A percentile compares a stretch with the other conserved stretches of the same genome.
Evolutionary conservation across 345 rosid species (phyloP).

Genomic region (Populus nigra): DNA sequence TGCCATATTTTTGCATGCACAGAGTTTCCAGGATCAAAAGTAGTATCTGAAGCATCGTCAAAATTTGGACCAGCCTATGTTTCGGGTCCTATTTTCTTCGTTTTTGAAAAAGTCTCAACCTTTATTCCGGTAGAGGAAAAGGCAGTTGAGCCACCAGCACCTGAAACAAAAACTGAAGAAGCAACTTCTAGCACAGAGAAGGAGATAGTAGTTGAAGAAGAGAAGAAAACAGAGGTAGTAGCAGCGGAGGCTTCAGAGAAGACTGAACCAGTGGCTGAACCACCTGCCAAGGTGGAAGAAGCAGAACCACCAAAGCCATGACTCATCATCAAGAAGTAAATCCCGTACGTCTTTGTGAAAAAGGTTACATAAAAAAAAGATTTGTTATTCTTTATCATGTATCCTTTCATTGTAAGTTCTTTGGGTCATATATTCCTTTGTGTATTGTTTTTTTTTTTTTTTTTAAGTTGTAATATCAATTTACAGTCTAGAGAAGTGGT

Average conservation of each 20-base stretch:
- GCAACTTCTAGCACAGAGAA: slow-evolving; percentile 35
- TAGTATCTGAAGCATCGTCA: slow-evolving; percentile 53
- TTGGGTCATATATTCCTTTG: neutral
- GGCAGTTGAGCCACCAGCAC: slow-evolving; percentile 34
- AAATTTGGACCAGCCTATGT: slow-evolving; percentile 56
- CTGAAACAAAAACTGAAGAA: slow-evolving; percentile 26
- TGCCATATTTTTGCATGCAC: slow-evolving; percentile 1
- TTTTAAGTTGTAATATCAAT: neutral
- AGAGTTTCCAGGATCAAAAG: slow-evolving; percentile 79
- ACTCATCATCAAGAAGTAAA: slow-evolving; percentile 9
- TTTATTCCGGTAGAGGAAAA: slow-evolving; percentile 49
- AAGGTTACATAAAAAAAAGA: neutral
- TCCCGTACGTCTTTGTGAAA: neutral
- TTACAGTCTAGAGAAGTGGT: neutral
- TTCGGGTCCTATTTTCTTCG: slow-evolving; percentile 59
- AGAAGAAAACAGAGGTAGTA: slow-evolving; percentile 38
- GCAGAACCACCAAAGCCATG: slow-evolving; percentile 50
- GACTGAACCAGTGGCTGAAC: slow-evolving; percentile 13
- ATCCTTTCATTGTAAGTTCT: neutral
- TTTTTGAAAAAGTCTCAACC: slow-evolving; percentile 74
- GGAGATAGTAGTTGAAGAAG: slow-evolving; percentile 48
- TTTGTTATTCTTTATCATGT: slow-evolving; percentile 5
- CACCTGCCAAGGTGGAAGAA: slow-evolving; percentile 22
- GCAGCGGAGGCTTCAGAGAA: slow-evolving; percentile 7
- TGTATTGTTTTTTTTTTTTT: neutral